Conservation (phyloP, 2,329 filamentous ascomycete genomes). For the Didymella lethalis region DNA sequence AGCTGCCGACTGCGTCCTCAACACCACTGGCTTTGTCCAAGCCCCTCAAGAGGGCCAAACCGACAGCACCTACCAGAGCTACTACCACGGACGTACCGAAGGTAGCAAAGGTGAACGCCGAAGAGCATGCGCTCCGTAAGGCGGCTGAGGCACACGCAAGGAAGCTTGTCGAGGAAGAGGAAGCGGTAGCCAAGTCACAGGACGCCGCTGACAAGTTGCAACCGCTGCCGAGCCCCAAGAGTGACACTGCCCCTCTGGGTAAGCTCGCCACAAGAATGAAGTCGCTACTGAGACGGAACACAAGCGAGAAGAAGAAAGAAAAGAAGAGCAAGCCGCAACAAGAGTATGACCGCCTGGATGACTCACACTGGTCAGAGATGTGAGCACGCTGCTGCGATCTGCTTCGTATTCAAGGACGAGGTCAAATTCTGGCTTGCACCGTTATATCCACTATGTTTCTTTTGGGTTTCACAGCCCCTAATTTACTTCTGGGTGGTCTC, state of each 20-base stretch:
- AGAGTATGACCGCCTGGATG: conserved; percentile 44
- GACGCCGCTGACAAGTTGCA: conserved; percentile 18
- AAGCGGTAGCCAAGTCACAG: conserved; percentile 4
- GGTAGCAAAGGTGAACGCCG: conserved; percentile 1
- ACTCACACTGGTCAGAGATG: conserved; percentile 50
- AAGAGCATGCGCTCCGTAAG: conserved; percentile 22
- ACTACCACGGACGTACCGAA: conserved; percentile 13
- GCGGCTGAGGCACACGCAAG: conserved; percentile 27
- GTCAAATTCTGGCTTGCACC: background rate
- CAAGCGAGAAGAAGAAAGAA: conserved; percentile 36
- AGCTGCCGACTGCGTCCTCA: conserved; percentile 1
- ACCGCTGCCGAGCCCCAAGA: conserved; percentile 23
- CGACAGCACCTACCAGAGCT: conserved; percentile 9
- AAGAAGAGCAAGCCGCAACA: conserved; percentile 32
- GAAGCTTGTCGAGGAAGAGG: conserved; percentile 25
- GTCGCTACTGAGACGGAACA: conserved; percentile 38
- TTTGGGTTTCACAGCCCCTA: background rate
- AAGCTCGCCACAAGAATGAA: conserved; percentile 45
- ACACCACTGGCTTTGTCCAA: conserved; percentile 23
- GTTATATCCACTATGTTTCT: background rate
- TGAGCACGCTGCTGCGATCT: conserved; percentile 11
- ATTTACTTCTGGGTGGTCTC: conserved; percentile 14
- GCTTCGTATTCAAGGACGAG: background rate
- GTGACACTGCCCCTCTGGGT: conserved; percentile 33
- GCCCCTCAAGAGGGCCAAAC: conserved; percentile 24